Evolutionary conservation across 2,329 filamentous ascomycete genomes (phyloP).

Genomic region (Aschersonia sp.): DNA sequence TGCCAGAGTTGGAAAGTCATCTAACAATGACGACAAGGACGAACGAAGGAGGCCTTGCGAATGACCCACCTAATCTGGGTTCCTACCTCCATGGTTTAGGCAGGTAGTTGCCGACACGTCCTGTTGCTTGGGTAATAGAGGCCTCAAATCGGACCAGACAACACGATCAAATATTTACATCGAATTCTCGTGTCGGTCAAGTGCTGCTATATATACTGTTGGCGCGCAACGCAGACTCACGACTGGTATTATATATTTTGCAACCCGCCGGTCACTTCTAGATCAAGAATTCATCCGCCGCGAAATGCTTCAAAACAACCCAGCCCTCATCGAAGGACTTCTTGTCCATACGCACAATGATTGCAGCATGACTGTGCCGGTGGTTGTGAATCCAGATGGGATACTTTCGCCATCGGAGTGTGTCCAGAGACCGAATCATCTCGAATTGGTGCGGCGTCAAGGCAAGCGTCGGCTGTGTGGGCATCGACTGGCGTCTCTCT

Average conservation of each 20-base stretch:
- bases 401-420: conserved; percentile 48
- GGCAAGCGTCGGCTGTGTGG: conserved; percentile 56
- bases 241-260: neutral
- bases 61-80: too few species aligned
- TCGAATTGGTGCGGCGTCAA: conserved; percentile 67
- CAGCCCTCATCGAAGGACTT: conserved; percentile 60
- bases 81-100: too few species aligned
- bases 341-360: conserved; percentile 63
- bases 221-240: too few species aligned
- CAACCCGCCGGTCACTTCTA: conserved; percentile 5
- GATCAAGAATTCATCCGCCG: conserved; percentile 52
- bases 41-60: too few species aligned
- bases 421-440: conserved; percentile 67
- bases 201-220: too few species aligned
- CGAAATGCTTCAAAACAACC: conserved; percentile 68
- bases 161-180: too few species aligned
- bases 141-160: too few species aligned
- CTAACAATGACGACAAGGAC: too few species aligned
- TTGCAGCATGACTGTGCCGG: conserved; percentile 76
- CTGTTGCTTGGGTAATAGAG: too few species aligned
- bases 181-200: too few species aligned
- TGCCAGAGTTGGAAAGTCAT: too few species aligned
- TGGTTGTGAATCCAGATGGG: conserved; percentile 63
- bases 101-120: too few species aligned
- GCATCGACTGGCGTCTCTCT: conserved; percentile 25